Evolutionary conservation across 768 basidiomycete genomes (phyloP).

Genomic region (Auricularia sp.): DNA sequence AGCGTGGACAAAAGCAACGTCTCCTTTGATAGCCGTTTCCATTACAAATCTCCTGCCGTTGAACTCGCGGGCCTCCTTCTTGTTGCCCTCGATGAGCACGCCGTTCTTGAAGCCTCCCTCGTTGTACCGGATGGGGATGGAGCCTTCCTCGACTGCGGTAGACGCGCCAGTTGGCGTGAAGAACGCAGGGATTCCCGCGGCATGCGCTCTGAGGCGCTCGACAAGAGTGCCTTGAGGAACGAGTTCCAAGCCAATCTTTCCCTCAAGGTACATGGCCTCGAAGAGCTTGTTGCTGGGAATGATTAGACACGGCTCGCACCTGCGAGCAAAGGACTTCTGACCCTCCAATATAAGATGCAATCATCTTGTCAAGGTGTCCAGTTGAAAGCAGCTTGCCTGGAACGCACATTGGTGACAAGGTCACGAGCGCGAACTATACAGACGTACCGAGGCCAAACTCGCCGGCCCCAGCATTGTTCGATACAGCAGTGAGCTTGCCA

Average conservation of each 20-base stretch:
- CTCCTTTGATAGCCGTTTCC: slow-evolving; percentile 70
- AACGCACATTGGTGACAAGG: slow-evolving; percentile 2
- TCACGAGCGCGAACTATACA: slow-evolving; percentile 4
- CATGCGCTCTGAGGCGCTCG: slow-evolving; percentile 81
- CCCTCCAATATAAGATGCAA: slow-evolving; percentile 88
- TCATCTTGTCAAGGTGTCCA: slow-evolving; percentile 71
- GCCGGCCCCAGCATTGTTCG: slow-evolving; percentile 76
- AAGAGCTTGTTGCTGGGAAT: slow-evolving; percentile 70
- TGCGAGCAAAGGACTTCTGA: slow-evolving; percentile 19
- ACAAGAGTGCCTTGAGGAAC: slow-evolving; percentile 88
- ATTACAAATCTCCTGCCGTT: slow-evolving; percentile 73
- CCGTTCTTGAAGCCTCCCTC: slow-evolving; percentile 63
- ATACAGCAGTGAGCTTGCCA: slow-evolving; percentile 67
- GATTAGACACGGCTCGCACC: neutral
- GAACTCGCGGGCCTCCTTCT: slow-evolving; percentile 69
- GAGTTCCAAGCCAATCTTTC: slow-evolving; percentile 75
- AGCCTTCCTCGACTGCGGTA: slow-evolving; percentile 72
- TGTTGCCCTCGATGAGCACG: slow-evolving; percentile 59
- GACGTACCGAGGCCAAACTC: slow-evolving; percentile 58
- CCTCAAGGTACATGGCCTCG: slow-evolving; percentile 69
- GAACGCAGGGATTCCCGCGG: slow-evolving; percentile 90
- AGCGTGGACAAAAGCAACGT: slow-evolving; percentile 77
- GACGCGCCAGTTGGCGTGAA: slow-evolving; percentile 84
- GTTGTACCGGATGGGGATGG: slow-evolving; percentile 72
- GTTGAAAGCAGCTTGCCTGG: slow-evolving; percentile 65